Evolutionary conservation across 2,329 filamentous ascomycete species (phyloP).

Genomic region (Aspergillus sp.): DNA sequence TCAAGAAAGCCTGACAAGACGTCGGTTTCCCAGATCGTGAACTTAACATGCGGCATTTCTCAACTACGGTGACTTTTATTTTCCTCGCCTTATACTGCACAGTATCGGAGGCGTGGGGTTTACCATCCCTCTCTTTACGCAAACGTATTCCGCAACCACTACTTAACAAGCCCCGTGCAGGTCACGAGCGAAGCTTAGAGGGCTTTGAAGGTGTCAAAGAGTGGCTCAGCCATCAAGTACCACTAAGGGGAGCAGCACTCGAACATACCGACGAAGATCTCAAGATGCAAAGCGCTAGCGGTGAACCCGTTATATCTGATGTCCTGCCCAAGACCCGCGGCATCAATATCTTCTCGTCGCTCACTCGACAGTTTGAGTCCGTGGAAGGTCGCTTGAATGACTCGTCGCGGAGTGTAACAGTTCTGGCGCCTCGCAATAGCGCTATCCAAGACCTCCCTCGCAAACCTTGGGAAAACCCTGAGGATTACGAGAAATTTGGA

Average conservation of each 20-base stretch:
- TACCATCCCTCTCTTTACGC: conserved; percentile 16
- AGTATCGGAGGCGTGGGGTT: conserved; percentile 13
- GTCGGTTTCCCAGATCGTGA: not conserved
- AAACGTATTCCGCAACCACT: conserved; percentile 22
- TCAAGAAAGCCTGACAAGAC: not conserved
- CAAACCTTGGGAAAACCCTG: conserved; percentile 71
- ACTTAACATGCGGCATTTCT: conserved; percentile 15
- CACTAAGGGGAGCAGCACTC: conserved; percentile 27
- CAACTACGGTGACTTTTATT: not conserved
- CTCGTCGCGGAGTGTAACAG: conserved; percentile 68
- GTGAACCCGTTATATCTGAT: conserved; percentile 72
- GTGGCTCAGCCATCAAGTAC: conserved; percentile 23
- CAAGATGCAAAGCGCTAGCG: conserved; percentile 23
- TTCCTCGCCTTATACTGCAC: conserved; percentile 14
- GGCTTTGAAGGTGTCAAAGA: conserved; percentile 17
- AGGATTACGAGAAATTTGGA: conserved; percentile 69
- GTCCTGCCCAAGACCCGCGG: conserved; percentile 75
- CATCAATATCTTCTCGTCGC: conserved; percentile 81
- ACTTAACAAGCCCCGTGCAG: conserved; percentile 17
- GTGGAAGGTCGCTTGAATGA: conserved; percentile 70
- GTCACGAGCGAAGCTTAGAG: conserved; percentile 14
- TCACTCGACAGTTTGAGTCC: conserved; percentile 73
- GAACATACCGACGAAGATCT: conserved; percentile 19
- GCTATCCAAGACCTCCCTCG: conserved; percentile 74
- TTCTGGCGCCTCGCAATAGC: conserved; percentile 83